phyloP scores from a whole-genome alignment of 2,329 filamentous ascomycete species.

The Aspergillus aculeatus region DNA sequence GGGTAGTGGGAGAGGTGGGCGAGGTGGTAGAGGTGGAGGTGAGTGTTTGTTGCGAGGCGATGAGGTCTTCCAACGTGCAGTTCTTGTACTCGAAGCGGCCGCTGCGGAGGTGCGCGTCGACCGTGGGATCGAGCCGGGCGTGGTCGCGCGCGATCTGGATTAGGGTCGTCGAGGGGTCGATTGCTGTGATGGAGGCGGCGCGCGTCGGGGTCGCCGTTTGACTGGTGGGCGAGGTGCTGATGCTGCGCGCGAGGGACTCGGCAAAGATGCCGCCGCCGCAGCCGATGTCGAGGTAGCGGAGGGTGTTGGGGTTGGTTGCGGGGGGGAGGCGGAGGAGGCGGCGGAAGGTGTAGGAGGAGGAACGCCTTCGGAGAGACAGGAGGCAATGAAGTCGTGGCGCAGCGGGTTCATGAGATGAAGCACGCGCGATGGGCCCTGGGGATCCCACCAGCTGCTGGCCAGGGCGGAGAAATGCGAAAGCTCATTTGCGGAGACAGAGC shows the following conservation, averaged over 20 bases:
- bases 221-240: neutral
- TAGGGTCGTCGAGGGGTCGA: constrained; percentile 45
- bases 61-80: constrained; percentile 66
- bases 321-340: constrained; percentile 22
- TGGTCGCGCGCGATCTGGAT: constrained; percentile 70
- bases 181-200: constrained; percentile 45
- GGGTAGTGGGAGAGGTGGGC: neutral
- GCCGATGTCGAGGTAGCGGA: constrained; percentile 81
- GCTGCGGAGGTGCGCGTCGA: constrained; percentile 54
- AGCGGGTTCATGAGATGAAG: constrained; percentile 98
- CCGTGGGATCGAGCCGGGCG: constrained; percentile 68
- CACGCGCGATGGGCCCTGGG: constrained; percentile 84
- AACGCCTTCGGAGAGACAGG: constrained; percentile 62
- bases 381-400: constrained; percentile 84
- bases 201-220: constrained; percentile 23
- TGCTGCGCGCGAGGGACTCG: constrained; percentile 56
- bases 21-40: constrained; percentile 11
- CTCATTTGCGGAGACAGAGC: constrained; percentile 83
- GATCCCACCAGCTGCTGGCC: constrained; percentile 95
- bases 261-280: constrained; percentile 97
- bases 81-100: constrained; percentile 68
- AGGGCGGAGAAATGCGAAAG: constrained; percentile 93
- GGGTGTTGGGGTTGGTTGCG: constrained; percentile 25
- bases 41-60: constrained; percentile 10
- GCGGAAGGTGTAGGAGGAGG: constrained; percentile 32